Conservation (phyloP, 1,284 basidiomycete genomes). For the Rhizoctonia solani region DNA sequence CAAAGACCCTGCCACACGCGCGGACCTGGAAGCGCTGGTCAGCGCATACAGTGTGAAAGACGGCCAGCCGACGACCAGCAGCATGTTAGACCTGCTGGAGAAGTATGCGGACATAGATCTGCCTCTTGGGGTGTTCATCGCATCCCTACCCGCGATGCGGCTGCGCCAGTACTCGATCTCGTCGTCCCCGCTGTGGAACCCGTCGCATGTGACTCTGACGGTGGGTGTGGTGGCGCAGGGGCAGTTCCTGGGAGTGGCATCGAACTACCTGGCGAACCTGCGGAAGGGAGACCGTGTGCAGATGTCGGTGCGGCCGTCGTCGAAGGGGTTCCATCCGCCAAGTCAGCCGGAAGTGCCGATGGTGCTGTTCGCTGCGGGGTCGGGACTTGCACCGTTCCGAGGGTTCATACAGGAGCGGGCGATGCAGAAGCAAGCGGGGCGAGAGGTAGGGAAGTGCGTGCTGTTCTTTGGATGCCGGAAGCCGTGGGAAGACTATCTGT, state of each 20-base stretch:
- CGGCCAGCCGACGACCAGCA: slow-evolving; percentile 45
- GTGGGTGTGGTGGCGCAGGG: slow-evolving; percentile 51
- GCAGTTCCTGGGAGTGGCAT: slow-evolving; percentile 55
- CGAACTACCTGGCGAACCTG: slow-evolving; percentile 54
- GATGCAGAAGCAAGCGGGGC: slow-evolving; percentile 53
- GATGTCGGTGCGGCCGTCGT: slow-evolving; percentile 52
- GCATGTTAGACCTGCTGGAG: slow-evolving; percentile 55
- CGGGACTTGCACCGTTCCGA: slow-evolving; percentile 58
- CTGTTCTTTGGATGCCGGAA: slow-evolving; percentile 58
- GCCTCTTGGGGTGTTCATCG: slow-evolving; percentile 50
- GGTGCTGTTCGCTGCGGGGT: slow-evolving; percentile 56
- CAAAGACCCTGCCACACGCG: slow-evolving; percentile 34
- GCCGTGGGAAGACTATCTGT: slow-evolving; percentile 53
- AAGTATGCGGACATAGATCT: slow-evolving; percentile 49
- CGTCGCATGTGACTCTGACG: slow-evolving; percentile 53
- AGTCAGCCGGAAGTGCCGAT: slow-evolving; percentile 52
- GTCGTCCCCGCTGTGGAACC: slow-evolving; percentile 55
- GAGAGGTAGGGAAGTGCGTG: slow-evolving; percentile 51
- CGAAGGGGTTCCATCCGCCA: slow-evolving; percentile 55
- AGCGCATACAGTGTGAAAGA: slow-evolving; percentile 45
- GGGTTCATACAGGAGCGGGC: slow-evolving; percentile 60
- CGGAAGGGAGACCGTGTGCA: slow-evolving; percentile 52
- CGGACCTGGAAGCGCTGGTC: slow-evolving; percentile 44
- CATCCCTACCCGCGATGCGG: slow-evolving; percentile 56
- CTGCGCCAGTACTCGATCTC: slow-evolving; percentile 60